Evolutionary conservation across 306 rosid species (phyloP), one percentile per base, ranked within the genome.

Genomic region (Vicia faba): DNA sequence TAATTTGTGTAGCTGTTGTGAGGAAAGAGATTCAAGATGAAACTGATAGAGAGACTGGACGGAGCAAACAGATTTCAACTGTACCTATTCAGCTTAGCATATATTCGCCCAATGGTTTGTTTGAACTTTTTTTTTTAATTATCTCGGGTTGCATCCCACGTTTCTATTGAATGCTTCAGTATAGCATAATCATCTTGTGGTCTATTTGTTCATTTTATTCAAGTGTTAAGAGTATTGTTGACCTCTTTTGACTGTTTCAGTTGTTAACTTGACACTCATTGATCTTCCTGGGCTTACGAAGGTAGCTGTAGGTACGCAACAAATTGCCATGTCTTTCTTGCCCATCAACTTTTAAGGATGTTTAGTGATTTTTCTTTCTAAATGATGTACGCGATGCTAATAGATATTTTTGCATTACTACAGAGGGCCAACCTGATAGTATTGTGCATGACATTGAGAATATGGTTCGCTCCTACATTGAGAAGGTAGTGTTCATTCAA

Each of bases 271-370:
- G 93, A 93, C 98, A 8, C 96, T 93, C 55, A 64, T 93, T 76
- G 98, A 93, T 64, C 98, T 93, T 84, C 98, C 98, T 1, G 96
- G 98, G 75, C 96, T 93, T 36, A 92, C 98, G 0, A 89, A 89
- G 75, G 96, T 92, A n/a, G 96, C 98, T 36, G 93, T 92, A 40
- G 98, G 98, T 92, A 79, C 66, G 92, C 49, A 58, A 25, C 45
- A 62, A 6, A 31, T 57, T 56, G 58, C 57, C 63, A 9, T 61
- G 62, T 20, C 73, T 26, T 18, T 67, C 11, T 77, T 61, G 44
- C 79, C 23, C 67, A 43, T 41, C 59, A 33, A 33, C n/a, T 15
- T 69, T 61, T 40, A 38, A 33, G 51, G 39, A 10, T 11, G 28
- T 15, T 15, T 15, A 7, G 11, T 45, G 3, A 10, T 5, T 5